A percentile compares a stretch with the other conserved stretches of the same genome.
Evolutionary conservation across 2,329 filamentous ascomycete genomes (phyloP).

Genomic region (Acephala macrosclerotiorum): DNA sequence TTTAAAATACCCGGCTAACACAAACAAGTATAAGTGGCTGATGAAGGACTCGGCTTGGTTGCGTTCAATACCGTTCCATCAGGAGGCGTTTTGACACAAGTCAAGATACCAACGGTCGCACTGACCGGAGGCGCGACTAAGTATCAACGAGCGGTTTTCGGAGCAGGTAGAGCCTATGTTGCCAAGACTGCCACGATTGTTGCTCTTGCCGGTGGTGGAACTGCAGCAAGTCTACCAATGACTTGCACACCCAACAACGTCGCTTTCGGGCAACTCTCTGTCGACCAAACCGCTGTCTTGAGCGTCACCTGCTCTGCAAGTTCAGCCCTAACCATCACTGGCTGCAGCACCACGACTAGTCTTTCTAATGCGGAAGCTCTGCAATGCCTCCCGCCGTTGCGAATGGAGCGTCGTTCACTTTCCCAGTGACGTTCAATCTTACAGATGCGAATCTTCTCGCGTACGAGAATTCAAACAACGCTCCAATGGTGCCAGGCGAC

Average conservation of each 20-base stretch:
- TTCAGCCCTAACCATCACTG: slow-evolving; percentile 6
- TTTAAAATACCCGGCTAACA: not conserved
- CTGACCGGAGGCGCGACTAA: slow-evolving; percentile 58
- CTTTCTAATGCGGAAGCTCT: slow-evolving; percentile 7
- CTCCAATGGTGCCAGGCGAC: not conserved
- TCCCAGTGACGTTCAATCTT: slow-evolving; percentile 19
- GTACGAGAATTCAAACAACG: not conserved
- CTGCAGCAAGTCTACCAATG: slow-evolving; percentile 5
- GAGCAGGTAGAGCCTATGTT: slow-evolving; percentile 60
- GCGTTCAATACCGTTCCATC: slow-evolving; percentile 58
- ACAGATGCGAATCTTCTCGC: slow-evolving; percentile 3
- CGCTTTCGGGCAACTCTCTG: slow-evolving; percentile 6
- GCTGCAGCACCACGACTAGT: not conserved
- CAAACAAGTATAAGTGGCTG: slow-evolving; percentile 16
- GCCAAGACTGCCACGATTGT: slow-evolving; percentile 48
- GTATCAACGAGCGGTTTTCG: slow-evolving; percentile 63
- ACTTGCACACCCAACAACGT: slow-evolving; percentile 15
- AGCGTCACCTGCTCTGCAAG: slow-evolving; percentile 10
- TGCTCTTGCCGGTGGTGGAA: slow-evolving; percentile 7
- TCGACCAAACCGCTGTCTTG: not conserved
- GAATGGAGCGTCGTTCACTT: slow-evolving; percentile 7
- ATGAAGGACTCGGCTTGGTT: slow-evolving; percentile 51
- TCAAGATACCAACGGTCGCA: slow-evolving; percentile 47
- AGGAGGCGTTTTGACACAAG: slow-evolving; percentile 49
- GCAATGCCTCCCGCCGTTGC: slow-evolving; percentile 6